Evolutionary conservation across 2,329 filamentous ascomycete genomes (phyloP).

Genomic region (Diplodia intermedia): DNA sequence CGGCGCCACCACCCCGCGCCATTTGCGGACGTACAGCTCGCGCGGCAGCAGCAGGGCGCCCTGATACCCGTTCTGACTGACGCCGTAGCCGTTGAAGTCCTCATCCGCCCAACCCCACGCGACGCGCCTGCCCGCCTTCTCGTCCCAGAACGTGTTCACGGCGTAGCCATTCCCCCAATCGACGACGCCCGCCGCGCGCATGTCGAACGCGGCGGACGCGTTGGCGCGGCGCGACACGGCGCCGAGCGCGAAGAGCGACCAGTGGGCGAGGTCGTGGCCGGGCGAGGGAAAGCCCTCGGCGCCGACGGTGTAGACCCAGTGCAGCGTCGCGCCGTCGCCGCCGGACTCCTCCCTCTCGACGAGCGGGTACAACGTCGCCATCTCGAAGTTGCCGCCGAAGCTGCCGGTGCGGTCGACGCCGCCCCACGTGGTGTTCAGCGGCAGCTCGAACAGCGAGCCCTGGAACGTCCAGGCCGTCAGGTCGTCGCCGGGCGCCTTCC

Average conservation of each 20-base stretch:
- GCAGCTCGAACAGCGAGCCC: constrained; percentile 49
- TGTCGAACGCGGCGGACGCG: constrained; percentile 54
- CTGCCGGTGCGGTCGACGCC: constrained; percentile 45
- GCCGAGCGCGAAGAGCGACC: constrained; percentile 57
- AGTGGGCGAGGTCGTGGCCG: constrained; percentile 46
- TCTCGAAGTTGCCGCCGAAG: constrained; percentile 57
- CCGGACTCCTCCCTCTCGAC: not conserved
- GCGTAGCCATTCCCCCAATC: constrained; percentile 56
- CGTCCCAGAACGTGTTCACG: constrained; percentile 56
- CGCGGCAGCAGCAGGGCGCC: constrained; percentile 53
- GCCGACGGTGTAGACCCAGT: not conserved
- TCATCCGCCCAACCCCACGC: constrained; percentile 57
- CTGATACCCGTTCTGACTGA: constrained; percentile 54
- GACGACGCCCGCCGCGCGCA: constrained; percentile 52
- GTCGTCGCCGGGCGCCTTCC: constrained; percentile 53
- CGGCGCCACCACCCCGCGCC: constrained; percentile 47
- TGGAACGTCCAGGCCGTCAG: constrained; percentile 57
- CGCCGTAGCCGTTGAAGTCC: constrained; percentile 52
- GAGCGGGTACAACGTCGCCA: constrained; percentile 31
- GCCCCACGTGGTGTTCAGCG: constrained; percentile 15
- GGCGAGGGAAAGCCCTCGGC: constrained; percentile 8
- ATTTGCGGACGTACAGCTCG: constrained; percentile 56
- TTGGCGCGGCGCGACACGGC: constrained; percentile 51
- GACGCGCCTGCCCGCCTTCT: constrained; percentile 57
- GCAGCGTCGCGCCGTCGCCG: not conserved